Percentiles rank a stretch among this genome's conserved stretches.
These are phyloP conservation scores for Henningerozyma blattae DNA, from an alignment of 805 yeast genomes.

Conservation along the genomic window DNA sequence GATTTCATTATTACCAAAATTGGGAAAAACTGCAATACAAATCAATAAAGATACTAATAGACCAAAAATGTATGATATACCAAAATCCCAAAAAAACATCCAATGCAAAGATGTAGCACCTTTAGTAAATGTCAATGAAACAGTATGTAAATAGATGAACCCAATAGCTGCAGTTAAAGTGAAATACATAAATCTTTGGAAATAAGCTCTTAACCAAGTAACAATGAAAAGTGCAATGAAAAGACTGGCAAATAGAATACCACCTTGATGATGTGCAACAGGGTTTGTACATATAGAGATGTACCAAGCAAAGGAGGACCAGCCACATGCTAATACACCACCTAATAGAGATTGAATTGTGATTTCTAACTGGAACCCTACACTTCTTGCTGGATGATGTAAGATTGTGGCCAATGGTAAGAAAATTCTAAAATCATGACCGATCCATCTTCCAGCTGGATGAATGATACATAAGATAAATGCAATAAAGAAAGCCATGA, in stretches of 20 bases:
- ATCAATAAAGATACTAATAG: constrained; percentile 26
- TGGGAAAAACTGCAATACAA: constrained; percentile 28
- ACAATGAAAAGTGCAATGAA: constrained; percentile 27
- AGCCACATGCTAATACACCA: constrained; percentile 30
- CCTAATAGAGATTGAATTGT: constrained; percentile 31
- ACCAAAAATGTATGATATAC: constrained; percentile 36
- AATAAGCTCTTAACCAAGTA: constrained; percentile 32
- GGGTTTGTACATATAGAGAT: constrained; percentile 31
- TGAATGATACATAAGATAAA: constrained; percentile 28
- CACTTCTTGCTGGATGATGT: constrained; percentile 35
- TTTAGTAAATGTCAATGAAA: constrained; percentile 10
- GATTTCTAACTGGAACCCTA: constrained; percentile 38
- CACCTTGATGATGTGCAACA: constrained; percentile 33
- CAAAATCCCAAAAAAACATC: constrained; percentile 30
- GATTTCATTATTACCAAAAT: constrained; percentile 28
- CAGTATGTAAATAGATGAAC: constrained; percentile 26
- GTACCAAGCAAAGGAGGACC: constrained; percentile 33
- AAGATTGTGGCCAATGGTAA: constrained; percentile 31
- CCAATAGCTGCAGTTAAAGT: constrained; percentile 26
- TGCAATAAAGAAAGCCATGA: constrained; percentile 30
- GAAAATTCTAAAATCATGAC: constrained; percentile 27
- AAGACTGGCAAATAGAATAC: constrained; percentile 32
- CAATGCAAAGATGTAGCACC: constrained; percentile 16
- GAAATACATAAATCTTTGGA: constrained; percentile 29
- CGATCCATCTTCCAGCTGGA: constrained; percentile 32